Evolutionary conservation across 164 flowering plant species (phyloP), one percentile per base, ranked within the genome.

Genomic region (Euptelea pleiosperma): DNA sequence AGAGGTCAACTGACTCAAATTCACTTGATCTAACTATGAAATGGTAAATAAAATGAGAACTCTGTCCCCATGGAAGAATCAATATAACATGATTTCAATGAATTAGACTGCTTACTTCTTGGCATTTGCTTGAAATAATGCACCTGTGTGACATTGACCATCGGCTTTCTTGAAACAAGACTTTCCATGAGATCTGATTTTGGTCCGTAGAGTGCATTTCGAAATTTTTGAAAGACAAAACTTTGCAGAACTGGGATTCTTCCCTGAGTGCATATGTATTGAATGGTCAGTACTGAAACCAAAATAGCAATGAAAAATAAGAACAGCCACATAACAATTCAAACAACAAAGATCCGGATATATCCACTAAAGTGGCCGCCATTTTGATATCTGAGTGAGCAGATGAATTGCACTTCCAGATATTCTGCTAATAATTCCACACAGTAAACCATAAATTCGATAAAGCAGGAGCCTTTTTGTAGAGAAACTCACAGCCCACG

Each of bases 71-170:
- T n/a, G 21, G 29, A 41, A 49, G 30, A 21, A 36, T 29, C 12
- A 45, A 25, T 8, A n/a, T 21, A 24, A 29, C 26, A 34, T 31
- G 42, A 42, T 24, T 31, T 26, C 30, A 2, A 30, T 5, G 1
- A 68, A 54, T n/a, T 11, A 21, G 6, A 56, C 19, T 55, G 55
- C 76, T 73, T 59, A 80, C 84, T 42, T 72, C 47, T 68, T 57
- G 16, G 44, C 44, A 49, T 30, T 53, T 42, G 50, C 40, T 44
- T 59, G 40, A 53, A 16, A 18, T 11, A 33, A 40, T 28, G 40
- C 69, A 25, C 21, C 52, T 33, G 4, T 45, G 26, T 24, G 30
- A 51, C 14, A 16, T 49, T 57, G 59, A 56, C 40, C 69, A 29
- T 16, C 67, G 25, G 55, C 60, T 58, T 53, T 36, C 44, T 62